phyloP scores from a whole-genome alignment of 257 asterid genomes.

The Solanum arcanum region DNA sequence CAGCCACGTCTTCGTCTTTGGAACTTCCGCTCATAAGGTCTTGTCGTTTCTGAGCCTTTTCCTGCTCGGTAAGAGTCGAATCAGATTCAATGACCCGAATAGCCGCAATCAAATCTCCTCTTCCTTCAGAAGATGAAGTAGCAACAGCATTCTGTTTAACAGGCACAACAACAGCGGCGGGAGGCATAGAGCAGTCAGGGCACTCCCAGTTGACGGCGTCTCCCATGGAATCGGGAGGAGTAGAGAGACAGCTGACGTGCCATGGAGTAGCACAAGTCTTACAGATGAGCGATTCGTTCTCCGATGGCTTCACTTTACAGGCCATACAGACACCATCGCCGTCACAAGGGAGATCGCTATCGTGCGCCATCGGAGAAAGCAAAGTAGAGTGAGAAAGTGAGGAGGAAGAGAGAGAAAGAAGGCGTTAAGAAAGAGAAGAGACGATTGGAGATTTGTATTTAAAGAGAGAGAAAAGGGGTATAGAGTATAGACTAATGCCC shows the following conservation, averaged over 20 bases:
- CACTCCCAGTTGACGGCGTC: slow-evolving; percentile 61
- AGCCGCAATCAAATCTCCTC: slow-evolving; percentile 38
- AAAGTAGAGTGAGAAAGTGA: not conserved
- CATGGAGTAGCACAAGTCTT: slow-evolving; percentile 73
- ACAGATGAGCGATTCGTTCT: slow-evolving; percentile 46
- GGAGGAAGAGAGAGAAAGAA: not conserved
- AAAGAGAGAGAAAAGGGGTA: not conserved
- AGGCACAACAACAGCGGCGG: slow-evolving; percentile 2
- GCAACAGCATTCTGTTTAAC: slow-evolving; percentile 9
- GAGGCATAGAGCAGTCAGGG: slow-evolving; percentile 45
- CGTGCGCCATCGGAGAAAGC: slow-evolving; percentile 37
- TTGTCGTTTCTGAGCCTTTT: slow-evolving; percentile 78
- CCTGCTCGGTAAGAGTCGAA: slow-evolving; percentile 41
- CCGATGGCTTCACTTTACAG: slow-evolving; percentile 41
- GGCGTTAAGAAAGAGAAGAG: not conserved
- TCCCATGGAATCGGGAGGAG: slow-evolving; percentile 33
- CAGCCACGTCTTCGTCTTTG: not conserved
- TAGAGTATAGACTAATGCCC: not conserved
- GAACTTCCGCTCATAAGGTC: slow-evolving; percentile 47
- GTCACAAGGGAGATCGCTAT: slow-evolving; percentile 68
- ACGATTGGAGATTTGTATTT: not conserved
- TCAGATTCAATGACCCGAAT: slow-evolving; percentile 66
- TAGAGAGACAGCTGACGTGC: slow-evolving; percentile 66
- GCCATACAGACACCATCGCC: slow-evolving; percentile 82
- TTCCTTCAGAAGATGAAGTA: slow-evolving; percentile 1